phyloP scores from a whole-genome alignment of 176 grass and related monocot species.

The Hordeum marinum region DNA sequence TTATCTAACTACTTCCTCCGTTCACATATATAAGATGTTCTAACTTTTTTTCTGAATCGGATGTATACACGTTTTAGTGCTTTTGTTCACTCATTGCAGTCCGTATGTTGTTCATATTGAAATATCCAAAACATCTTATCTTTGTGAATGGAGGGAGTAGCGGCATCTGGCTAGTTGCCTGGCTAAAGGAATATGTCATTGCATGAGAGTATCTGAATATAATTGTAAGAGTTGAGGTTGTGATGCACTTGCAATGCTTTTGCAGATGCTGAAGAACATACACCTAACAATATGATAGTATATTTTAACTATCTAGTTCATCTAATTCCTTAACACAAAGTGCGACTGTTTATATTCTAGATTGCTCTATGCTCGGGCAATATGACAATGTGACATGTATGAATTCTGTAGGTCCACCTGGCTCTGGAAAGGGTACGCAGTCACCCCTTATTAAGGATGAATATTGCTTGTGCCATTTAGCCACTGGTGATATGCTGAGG shows the following conservation, averaged over 20 bases:
- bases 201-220: not conserved
- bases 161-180: not conserved
- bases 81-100: no score
- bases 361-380: not conserved
- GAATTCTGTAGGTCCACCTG: slow-evolving; percentile 69
- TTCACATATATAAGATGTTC: no score
- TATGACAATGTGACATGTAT: not conserved
- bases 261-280: not conserved
- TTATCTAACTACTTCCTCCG: not conserved
- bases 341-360: not conserved
- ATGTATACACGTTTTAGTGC: no score
- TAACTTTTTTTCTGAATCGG: no score
- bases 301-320: not conserved
- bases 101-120: no score
- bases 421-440: slow-evolving; percentile 93
- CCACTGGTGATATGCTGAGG: slow-evolving; percentile 97
- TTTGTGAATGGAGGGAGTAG: not conserved
- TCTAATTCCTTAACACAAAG: not conserved
- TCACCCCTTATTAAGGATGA: slow-evolving; percentile 94
- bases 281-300: not conserved
- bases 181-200: not conserved
- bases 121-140: no score
- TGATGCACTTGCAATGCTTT: not conserved
- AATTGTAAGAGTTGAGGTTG: not conserved
- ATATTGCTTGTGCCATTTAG: slow-evolving; percentile 92